Conservation (phyloP, 2,329 filamentous ascomycete species). For the Fusarium sp. region DNA sequence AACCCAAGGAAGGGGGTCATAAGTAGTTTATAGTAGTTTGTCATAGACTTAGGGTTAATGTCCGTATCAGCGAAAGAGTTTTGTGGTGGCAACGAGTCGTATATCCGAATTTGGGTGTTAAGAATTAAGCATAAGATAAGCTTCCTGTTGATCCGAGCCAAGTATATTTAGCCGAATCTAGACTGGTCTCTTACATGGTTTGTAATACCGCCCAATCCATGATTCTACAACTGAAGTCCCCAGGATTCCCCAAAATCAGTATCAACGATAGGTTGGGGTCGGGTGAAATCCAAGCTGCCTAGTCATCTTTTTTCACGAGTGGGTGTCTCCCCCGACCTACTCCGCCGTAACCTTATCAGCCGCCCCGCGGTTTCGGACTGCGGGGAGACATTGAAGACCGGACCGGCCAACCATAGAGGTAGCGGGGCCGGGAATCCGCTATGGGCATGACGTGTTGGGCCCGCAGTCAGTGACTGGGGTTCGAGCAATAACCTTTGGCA, state of each 20-base stretch:
- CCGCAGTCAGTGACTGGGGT: slow-evolving; percentile 10
- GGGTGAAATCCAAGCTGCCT: neutral
- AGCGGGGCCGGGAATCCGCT: slow-evolving; percentile 17
- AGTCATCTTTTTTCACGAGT: slow-evolving; percentile 6
- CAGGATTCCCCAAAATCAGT: neutral
- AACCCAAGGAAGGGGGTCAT: too few species aligned
- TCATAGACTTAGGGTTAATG: too few species aligned
- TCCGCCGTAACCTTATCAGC: slow-evolving; percentile 42
- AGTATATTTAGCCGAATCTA: slow-evolving; percentile 12
- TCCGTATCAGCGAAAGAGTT: too few species aligned
- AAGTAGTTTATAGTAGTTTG: too few species aligned
- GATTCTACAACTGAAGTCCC: neutral
- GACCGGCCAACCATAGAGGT: slow-evolving; percentile 16
- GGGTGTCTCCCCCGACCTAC: slow-evolving; percentile 13
- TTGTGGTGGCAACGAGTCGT: neutral
- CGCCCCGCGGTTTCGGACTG: slow-evolving; percentile 43
- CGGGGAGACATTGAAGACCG: slow-evolving; percentile 23
- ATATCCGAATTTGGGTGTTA: slow-evolving; percentile 1
- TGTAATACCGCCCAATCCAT: neutral
- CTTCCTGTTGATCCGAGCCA: slow-evolving; percentile 11
- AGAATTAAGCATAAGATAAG: slow-evolving; percentile 31
- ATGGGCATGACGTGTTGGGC: slow-evolving; percentile 34
- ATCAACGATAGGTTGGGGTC: neutral
- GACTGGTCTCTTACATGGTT: neutral
- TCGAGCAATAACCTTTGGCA: slow-evolving; percentile 11